Base-by-base conservation (phyloP, 164 flowering plant genomes). In the Umbilicus rupestris region DNA sequence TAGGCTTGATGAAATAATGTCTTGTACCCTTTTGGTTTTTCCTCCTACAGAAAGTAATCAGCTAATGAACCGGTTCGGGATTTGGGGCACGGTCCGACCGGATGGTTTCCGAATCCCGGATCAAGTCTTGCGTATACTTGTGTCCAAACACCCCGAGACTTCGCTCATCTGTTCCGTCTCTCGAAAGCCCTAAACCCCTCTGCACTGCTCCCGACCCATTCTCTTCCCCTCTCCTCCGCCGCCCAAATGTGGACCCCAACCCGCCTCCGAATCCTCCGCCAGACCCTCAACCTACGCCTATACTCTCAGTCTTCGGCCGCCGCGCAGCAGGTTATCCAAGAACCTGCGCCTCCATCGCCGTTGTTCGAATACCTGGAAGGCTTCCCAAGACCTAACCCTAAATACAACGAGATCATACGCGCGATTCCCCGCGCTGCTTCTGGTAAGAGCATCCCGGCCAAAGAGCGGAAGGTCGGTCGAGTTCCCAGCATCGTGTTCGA, bases 401-500 rank as follows among this genome's bases (percentile, higher is more conserved):
- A 81, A 64, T 73, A 72, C 78, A 79, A 73, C n/a, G 94, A 89
- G 73, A 88, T 88, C 3, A 89, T 95, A 24, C 29, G 60, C 39
- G 97, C 92, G 0, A 66, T 88, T 41, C 90, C 96, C 0, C 82
- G 97, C 29, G 24, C 73, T 11, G 49, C 41, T 33, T 87, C 97
- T 22, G 93, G 97, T 10, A 78, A 60, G 46, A 79, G 37, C 64
- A 80, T 83, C 55, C 31, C 92, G 11, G 88, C 79, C 16, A 83
- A 82, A 66, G 92, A 84, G 78, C 79, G 99, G 39, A 82, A 82
- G 68, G 82, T 70, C 2, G 96, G 96, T 0, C 79, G 96, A 0
- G 85, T 95, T 4, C 97, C 97, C 1, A 81, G 90, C 77, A 85
- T 92, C 66, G 81, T 95, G 5, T 92, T 91, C 69, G 97, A 91